A percentile compares a stretch with the other conserved stretches of the same genome.
These are phyloP conservation scores for Pouteria glomerata DNA, from an alignment of 148 eudicot genomes.

Conservation along the genomic window DNA sequence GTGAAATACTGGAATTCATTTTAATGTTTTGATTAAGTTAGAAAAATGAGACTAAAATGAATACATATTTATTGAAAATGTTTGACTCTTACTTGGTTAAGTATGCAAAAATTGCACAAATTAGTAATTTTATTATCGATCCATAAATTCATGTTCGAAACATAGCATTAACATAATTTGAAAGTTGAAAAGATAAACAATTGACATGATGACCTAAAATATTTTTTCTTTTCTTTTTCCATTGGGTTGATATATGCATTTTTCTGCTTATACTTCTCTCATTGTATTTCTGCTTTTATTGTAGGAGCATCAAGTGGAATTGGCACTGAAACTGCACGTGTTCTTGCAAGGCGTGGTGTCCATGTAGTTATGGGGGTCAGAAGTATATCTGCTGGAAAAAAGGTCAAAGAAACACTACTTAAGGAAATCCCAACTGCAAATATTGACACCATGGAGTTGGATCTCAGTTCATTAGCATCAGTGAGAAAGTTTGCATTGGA, in stretches of 20 bases:
- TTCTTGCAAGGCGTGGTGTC: constrained; percentile 88
- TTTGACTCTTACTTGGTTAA: too few relatives aligned
- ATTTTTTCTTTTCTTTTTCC: neutral
- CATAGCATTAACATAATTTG: too few relatives aligned
- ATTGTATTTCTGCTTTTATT: neutral
- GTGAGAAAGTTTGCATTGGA: constrained; percentile 64
- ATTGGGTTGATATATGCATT: neutral
- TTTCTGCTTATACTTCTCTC: neutral
- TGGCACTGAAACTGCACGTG: constrained; percentile 80
- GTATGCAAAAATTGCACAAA: neutral
- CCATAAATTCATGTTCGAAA: too few relatives aligned
- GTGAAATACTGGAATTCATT: too few relatives aligned
- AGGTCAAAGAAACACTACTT: constrained; percentile 47
- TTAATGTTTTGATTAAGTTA: too few relatives aligned
- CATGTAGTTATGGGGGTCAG: constrained; percentile 86
- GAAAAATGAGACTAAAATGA: too few relatives aligned
- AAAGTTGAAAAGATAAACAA: neutral
- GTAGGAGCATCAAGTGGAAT: constrained; percentile 90
- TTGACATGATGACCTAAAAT: neutral
- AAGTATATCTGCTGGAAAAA: constrained; percentile 54
- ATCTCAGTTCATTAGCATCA: constrained; percentile 69
- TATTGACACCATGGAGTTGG: constrained; percentile 79
- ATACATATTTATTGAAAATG: too few relatives aligned
- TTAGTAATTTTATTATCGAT: too few relatives aligned
- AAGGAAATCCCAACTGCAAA: constrained; percentile 65